phyloP scores from a whole-genome alignment of 805 yeast species.

The Grigorovia humatica region DNA sequence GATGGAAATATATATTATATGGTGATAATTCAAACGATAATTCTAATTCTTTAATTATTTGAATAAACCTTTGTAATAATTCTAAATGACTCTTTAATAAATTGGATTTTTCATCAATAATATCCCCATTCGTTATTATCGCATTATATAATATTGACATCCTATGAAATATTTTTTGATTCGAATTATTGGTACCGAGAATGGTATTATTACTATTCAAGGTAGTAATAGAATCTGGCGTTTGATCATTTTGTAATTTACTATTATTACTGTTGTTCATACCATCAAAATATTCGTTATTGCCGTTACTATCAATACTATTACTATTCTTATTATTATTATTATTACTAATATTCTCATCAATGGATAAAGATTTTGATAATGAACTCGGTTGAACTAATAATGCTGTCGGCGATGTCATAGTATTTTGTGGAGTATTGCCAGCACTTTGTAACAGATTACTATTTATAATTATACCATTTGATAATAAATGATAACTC shows the following conservation, averaged over 20 bases:
- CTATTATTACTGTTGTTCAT: background rate
- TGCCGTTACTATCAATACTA: background rate
- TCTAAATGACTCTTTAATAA: conserved; percentile 28
- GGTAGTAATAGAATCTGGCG: conserved; percentile 2
- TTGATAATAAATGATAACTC: conserved; percentile 15
- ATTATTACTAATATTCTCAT: background rate
- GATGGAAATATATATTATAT: conserved; percentile 21
- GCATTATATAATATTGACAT: conserved; percentile 24
- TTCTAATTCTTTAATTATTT: conserved; percentile 26
- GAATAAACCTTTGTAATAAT: conserved; percentile 26
- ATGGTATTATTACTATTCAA: conserved; percentile 2
- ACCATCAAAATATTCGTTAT: background rate
- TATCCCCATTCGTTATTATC: conserved; percentile 15
- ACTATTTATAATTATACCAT: conserved; percentile 13
- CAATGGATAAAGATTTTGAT: conserved; percentile 1
- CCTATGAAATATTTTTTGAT: conserved; percentile 16
- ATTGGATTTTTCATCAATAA: conserved; percentile 16
- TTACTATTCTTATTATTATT: conserved; percentile 1
- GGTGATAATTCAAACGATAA: conserved; percentile 24
- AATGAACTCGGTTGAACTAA: conserved; percentile 2
- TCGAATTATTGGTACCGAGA: conserved; percentile 4
- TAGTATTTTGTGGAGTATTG: conserved; percentile 19
- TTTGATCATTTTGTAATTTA: conserved; percentile 1
- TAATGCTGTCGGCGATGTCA: conserved; percentile 14
- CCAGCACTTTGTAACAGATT: conserved; percentile 11